Evolutionary conservation across 345 rosid species (phyloP), one percentile per base, ranked within the genome.

Genomic region (Pelargonium nanum): DNA sequence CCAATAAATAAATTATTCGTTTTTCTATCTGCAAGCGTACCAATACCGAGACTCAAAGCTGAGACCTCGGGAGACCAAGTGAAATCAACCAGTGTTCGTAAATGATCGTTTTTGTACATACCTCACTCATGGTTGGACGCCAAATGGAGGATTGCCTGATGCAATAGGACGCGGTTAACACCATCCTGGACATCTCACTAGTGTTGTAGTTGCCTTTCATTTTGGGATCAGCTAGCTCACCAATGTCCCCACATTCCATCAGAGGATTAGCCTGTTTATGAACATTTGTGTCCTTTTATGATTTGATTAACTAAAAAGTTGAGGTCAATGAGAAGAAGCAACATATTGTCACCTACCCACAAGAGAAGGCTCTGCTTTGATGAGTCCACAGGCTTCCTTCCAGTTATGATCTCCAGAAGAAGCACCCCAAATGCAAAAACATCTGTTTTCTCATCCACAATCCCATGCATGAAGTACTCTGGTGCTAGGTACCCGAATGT

Each of bases 391-490:
- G 95, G 96, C 71, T 74, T 80, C 24, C 91, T 66, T 24, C 97
- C 97, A 1, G 91, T 82, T 28, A 87, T 62, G 67, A 92, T 87
- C 84, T 89, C 98, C 53, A 92, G 58, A 19, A 92, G 89, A 54
- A 92, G 91, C 66, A 89, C 79, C 19, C 97, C 95, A 23, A 92
- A 92, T 6, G 98, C 84, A 59, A 79, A 89, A 22, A 92, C 94
- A 63, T 92, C 98, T 21, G 85, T 92, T 72, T 92, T 92, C 75
- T 92, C 96, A 69, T 89, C 96, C 3, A 92, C 91, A 16, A 88
- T 81, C 62, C 98, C 98, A 53, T 92, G 84, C 96, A 92, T 81
- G 70, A 89, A 89, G 72, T 91, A 92, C n/a, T n/a, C n/a, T n/a
- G n/a, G n/a, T n/a, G n/a, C n/a, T n/a, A n/a, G n/a, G n/a, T n/a